Base-by-base conservation (phyloP, 352 stramenopile species). In the Phytophthora vignae region DNA sequence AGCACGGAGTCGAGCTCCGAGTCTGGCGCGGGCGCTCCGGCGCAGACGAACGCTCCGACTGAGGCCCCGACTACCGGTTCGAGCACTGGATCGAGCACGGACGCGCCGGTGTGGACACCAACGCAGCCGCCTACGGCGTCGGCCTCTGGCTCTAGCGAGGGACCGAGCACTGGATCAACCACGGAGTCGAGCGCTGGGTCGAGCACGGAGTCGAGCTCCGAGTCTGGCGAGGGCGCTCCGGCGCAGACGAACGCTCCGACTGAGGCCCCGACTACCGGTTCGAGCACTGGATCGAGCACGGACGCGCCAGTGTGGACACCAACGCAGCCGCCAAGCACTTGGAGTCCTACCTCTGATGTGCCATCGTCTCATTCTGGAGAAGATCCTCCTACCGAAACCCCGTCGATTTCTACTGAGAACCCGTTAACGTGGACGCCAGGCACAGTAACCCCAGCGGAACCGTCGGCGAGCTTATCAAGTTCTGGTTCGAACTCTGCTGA, bases 11-110 rank as follows among this genome's bases (percentile, higher is more conserved):
- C 38, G 38, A 46, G 38, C 38, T 46, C 38, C 15, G 11, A 22
- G 15, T 14, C 29, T n/a, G 11, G 31, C 8, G 15, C 38, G 38
- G 15, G 38, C 38, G 11, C 27, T 31, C 27, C 27, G 27, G 27
- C 38, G 38, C 38, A 12, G 38, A 46, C 38, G 38, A 17, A 46
- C 11, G 38, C 15, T 1, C 38, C 38, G 29, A 53, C 40, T 40
- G 29, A 27, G 29, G 17, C n/a, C 1, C 40, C 55, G 29, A 50
- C 29, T n/a, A 46, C 62, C 27, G 27, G 38, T 3, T 55, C 53
- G 8, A 22, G n/a, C 6, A 50, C 55, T 25, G 55, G 55, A 6
- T 49, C 56, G 22, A 63, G 10, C 36, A 63, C 56, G 36, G 38
- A 49, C n/a, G 29, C 29, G 29, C 22, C 15, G n/a, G 56, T 29